A percentile compares a stretch with the other conserved stretches of the same genome.
Evolutionary conservation across 257 asterid genomes (phyloP).

Genomic region (Lavandula angustifolia): DNA sequence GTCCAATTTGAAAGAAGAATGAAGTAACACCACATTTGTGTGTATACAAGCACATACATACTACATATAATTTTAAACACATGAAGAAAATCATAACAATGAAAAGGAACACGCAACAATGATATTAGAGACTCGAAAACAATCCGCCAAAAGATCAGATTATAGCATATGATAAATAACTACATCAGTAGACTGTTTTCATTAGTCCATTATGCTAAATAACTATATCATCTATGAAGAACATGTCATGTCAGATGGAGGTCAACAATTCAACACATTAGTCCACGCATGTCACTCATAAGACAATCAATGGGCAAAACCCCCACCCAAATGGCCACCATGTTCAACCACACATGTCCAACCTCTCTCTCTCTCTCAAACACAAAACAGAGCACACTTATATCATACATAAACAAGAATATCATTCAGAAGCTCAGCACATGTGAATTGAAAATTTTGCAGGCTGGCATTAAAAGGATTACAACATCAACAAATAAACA

Average conservation of each 20-base stretch:
- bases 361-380: background rate
- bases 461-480: background rate
- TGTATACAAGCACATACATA: too few species aligned
- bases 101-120: too few species aligned
- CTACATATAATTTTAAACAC: too few species aligned
- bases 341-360: background rate
- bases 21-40: too few species aligned
- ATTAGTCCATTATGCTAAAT: too few species aligned
- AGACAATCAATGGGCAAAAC: background rate
- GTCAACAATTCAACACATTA: conserved; percentile 12
- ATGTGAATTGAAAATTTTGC: background rate
- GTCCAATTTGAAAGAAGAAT: too few species aligned
- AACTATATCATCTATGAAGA: background rate
- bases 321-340: background rate
- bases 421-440: background rate
- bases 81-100: too few species aligned
- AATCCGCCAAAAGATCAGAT: too few species aligned
- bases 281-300: background rate
- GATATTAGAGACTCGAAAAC: too few species aligned
- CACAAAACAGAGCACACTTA: background rate
- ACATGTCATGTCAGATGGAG: background rate
- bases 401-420: background rate
- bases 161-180: background rate
- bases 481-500: background rate
- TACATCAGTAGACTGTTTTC: background rate